phyloP scores from a whole-genome alignment of 2,329 filamentous ascomycete species.

The Ascochyta pisi region DNA sequence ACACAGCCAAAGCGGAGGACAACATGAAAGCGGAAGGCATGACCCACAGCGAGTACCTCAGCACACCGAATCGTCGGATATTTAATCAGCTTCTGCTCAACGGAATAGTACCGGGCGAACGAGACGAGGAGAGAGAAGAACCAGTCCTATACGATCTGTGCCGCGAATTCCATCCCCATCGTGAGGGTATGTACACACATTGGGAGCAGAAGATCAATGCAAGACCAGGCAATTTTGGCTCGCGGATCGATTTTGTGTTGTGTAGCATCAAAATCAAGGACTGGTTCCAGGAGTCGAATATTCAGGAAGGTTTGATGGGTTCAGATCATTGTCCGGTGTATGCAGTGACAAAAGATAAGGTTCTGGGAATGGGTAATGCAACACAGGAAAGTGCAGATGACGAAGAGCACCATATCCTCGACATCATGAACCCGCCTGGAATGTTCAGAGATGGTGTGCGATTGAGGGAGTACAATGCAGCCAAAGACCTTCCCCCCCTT shows the following conservation, averaged over 20 bases:
- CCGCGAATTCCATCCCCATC: conserved; percentile 77
- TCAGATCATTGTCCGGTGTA: conserved; percentile 98
- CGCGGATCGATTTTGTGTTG: conserved; percentile 91
- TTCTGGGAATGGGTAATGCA: conserved; percentile 51
- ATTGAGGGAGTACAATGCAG: conserved; percentile 66
- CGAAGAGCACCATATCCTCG: conserved; percentile 63
- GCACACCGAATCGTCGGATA: conserved; percentile 73
- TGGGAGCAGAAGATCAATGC: conserved; percentile 96
- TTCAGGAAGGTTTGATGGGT: conserved; percentile 91
- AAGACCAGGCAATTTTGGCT: conserved; percentile 92
- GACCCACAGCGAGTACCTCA: conserved; percentile 74
- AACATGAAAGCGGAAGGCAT: conserved; percentile 73
- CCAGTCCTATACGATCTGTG: conserved; percentile 85
- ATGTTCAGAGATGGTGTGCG: conserved; percentile 74
- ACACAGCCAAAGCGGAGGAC: conserved; percentile 78
- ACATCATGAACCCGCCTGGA: conserved; percentile 79
- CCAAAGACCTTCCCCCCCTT: conserved; percentile 71
- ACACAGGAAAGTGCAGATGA: conserved; percentile 30
- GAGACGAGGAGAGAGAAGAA: conserved; percentile 72
- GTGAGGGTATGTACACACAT: conserved; percentile 93
- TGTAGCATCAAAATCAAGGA: conserved; percentile 78
- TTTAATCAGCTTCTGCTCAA: conserved; percentile 86
- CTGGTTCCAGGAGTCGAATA: conserved; percentile 83
- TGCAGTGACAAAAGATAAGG: conserved; percentile 70
- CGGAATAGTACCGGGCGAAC: conserved; percentile 70